A percentile compares a stretch with the other conserved stretches of the same genome.
These are phyloP conservation scores for Tuber brumale DNA, from an alignment of 495 filamentous ascomycete species.

Conservation along the genomic window DNA sequence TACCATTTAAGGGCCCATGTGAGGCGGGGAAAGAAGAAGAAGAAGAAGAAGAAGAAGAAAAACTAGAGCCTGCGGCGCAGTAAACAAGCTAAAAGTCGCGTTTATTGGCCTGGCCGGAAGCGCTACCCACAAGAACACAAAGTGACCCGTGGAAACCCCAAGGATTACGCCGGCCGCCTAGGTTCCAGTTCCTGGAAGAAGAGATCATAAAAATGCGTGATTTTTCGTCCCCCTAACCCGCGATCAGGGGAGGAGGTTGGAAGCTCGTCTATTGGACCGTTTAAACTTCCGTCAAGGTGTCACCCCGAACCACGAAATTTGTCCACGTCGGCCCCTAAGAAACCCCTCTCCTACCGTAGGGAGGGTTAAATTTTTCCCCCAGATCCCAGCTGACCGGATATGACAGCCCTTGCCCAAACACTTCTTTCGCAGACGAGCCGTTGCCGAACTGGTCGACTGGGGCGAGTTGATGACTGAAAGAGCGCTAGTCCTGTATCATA, in stretches of 20 bases:
- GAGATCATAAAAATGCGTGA: background rate
- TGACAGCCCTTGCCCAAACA: background rate
- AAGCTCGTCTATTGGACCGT: background rate
- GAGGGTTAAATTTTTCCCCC: background rate
- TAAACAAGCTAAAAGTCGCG: background rate
- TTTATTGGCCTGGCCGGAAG: background rate
- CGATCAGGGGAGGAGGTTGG: background rate
- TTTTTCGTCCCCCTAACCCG: background rate
- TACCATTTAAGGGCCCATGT: background rate
- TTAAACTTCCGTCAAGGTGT: background rate
- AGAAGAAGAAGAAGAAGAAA: background rate
- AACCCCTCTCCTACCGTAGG: background rate
- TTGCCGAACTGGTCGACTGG: background rate
- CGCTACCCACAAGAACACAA: background rate
- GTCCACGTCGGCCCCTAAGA: background rate
- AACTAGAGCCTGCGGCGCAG: background rate
- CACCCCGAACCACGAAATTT: background rate
- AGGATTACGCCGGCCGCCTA: background rate
- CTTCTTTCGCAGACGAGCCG: background rate
- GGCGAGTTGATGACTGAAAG: background rate
- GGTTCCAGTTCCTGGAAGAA: background rate
- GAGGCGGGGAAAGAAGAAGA: background rate
- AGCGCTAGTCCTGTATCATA: background rate
- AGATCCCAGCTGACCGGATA: background rate
- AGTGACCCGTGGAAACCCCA: background rate